Evolutionary conservation across 345 rosid species (phyloP).

Genomic region (Citrus mangshanensis): DNA sequence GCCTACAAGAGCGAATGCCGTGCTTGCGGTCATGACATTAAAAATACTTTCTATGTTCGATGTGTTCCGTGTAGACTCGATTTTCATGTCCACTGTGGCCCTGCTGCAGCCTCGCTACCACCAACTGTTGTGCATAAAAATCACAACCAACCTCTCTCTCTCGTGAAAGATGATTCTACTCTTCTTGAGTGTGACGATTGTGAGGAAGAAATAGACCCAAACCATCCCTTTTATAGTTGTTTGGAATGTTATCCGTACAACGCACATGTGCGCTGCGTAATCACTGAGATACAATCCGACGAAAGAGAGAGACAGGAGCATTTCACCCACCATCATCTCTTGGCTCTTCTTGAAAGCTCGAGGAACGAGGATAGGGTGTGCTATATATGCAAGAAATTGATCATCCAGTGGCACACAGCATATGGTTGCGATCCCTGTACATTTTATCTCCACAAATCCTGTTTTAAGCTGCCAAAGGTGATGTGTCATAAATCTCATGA

Average conservation of each 20-base stretch:
- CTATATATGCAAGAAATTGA: no score
- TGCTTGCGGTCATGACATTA: not conserved
- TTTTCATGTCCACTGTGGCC: not conserved
- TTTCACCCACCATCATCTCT: not conserved
- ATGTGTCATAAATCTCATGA: not conserved
- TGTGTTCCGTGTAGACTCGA: not conserved
- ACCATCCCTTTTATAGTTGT: not conserved
- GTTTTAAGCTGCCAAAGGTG: not conserved
- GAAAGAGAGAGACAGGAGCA: not conserved
- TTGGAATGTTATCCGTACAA: not conserved
- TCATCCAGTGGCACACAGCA: not conserved
- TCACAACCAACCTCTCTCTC: not conserved
- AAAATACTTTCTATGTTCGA: not conserved
- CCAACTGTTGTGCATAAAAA: not conserved
- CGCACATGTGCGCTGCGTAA: not conserved
- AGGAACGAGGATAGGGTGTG: fast-evolving
- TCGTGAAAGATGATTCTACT: no score
- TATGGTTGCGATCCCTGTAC: not conserved
- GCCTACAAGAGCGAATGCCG: not conserved
- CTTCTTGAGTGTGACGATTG: not conserved
- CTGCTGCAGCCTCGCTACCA: not conserved
- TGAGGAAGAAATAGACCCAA: not conserved
- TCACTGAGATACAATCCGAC: not conserved
- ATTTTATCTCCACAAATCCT: not conserved
- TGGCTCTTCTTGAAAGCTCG: not conserved